Conservation (phyloP, 768 basidiomycete genomes). For the Rhizopogon salebrosus region DNA sequence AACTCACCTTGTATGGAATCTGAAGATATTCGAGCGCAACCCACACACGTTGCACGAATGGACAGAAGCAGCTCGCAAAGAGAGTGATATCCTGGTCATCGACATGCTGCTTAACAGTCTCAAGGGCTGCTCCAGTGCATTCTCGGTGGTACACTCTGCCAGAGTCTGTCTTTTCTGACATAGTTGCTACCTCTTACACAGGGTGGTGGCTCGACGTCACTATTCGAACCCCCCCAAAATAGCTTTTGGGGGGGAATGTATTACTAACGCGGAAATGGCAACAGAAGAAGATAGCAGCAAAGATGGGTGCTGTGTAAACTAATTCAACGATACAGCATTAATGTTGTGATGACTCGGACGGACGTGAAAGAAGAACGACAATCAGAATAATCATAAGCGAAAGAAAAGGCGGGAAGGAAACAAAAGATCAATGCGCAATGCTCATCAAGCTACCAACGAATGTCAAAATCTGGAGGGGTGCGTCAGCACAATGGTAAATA, state of each 20-base stretch:
- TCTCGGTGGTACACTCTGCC: slow-evolving; percentile 35
- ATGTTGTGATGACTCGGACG: not conserved
- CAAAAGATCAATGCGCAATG: slow-evolving; percentile 38
- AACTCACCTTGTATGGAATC: slow-evolving; percentile 62
- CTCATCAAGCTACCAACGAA: slow-evolving; percentile 94
- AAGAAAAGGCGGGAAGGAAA: not conserved
- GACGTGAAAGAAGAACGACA: not conserved
- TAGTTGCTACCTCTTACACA: no score
- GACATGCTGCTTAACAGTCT: slow-evolving; percentile 48
- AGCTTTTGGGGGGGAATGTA: not conserved
- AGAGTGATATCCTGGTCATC: slow-evolving; percentile 52
- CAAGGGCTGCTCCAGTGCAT: slow-evolving; percentile 48
- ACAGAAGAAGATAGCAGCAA: not conserved
- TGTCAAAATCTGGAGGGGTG: slow-evolving; percentile 70
- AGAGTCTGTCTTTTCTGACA: slow-evolving; percentile 21
- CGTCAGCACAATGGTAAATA: not conserved
- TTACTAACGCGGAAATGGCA: not conserved
- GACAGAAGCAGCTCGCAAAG: slow-evolving; percentile 73
- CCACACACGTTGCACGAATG: slow-evolving; percentile 83
- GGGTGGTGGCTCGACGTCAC: no score
- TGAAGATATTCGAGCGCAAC: slow-evolving; percentile 63
- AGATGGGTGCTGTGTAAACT: not conserved
- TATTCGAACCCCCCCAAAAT: no score
- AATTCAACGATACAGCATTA: no score
- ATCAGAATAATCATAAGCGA: not conserved